Percentiles rank a stretch among this genome's conserved stretches.
phyloP scores from a whole-genome alignment of 2,329 filamentous ascomycete genomes.

The Aspergillus sp. region DNA sequence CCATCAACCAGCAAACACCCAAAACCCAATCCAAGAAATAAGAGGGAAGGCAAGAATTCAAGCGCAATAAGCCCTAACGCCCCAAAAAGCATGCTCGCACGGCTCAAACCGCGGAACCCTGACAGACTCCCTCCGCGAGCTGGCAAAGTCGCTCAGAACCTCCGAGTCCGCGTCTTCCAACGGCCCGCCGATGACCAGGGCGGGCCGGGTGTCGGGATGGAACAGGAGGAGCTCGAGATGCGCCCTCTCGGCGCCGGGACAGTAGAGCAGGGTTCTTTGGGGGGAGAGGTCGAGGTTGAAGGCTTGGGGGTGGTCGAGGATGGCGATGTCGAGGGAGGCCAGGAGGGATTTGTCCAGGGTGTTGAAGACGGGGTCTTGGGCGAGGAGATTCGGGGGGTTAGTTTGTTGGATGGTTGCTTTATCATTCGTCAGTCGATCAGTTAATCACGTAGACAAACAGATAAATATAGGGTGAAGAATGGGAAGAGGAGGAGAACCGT shows the following conservation, averaged over 20 bases:
- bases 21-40: too few relatives aligned
- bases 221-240: constrained; percentile 45
- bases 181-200: constrained; percentile 48
- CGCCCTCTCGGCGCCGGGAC: constrained; percentile 48
- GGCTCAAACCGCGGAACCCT: constrained; percentile 20
- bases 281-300: constrained; percentile 45
- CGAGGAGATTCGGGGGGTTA: constrained; percentile 36
- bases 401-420: background rate
- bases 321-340: constrained; percentile 23
- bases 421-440: background rate
- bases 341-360: constrained; percentile 31
- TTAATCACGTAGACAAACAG: too few relatives aligned
- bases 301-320: constrained; percentile 41
- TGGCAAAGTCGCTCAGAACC: constrained; percentile 13
- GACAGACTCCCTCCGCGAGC: constrained; percentile 12
- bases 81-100: constrained; percentile 30
- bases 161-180: constrained; percentile 24
- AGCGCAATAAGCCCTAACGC: constrained; percentile 25
- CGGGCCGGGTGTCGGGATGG: constrained; percentile 39
- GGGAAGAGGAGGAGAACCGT: constrained; percentile 16
- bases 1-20: too few relatives aligned
- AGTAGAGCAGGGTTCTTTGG: constrained; percentile 48
- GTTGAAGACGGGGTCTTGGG: constrained; percentile 47
- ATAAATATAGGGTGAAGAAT: too few relatives aligned
- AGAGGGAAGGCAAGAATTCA: too few relatives aligned